Evolutionary conservation across 2,329 filamentous ascomycete species (phyloP).

Genomic region (Colletotrichum spaethianum): DNA sequence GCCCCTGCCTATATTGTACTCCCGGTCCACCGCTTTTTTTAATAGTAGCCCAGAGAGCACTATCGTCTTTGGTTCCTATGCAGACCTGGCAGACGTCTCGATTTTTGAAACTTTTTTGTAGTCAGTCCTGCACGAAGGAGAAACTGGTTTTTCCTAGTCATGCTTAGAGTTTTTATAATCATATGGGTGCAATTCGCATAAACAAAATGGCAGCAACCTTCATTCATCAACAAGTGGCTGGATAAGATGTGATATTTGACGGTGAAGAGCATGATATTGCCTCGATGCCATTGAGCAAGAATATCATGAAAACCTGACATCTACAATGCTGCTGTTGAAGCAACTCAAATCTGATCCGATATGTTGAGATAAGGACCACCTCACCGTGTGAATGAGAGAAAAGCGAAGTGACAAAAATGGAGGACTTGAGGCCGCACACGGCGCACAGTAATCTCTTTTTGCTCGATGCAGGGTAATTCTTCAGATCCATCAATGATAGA

Average conservation of each 20-base stretch:
- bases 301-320: not conserved
- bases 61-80: too few species aligned
- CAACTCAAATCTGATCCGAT: not conserved
- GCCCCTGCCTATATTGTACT: too few species aligned
- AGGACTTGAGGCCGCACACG: conserved; percentile 2
- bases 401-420: conserved; percentile 14
- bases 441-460: conserved; percentile 9
- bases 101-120: too few species aligned
- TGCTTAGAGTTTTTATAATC: too few species aligned
- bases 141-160: too few species aligned
- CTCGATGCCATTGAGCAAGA: not conserved
- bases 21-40: too few species aligned
- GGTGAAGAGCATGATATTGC: not conserved
- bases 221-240: not conserved
- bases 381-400: not conserved
- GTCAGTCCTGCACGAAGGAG: too few species aligned
- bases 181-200: too few species aligned
- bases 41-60: too few species aligned
- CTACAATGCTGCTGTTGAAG: conserved; percentile 3
- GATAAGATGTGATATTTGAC: conserved; percentile 3
- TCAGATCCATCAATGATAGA: not conserved
- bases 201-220: too few species aligned
- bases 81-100: too few species aligned
- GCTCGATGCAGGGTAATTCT: not conserved
- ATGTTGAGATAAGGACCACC: conserved; percentile 10